These are phyloP conservation scores for Xylaria grammica DNA, from an alignment of 495 filamentous ascomycete genomes.

Conservation along the genomic window DNA sequence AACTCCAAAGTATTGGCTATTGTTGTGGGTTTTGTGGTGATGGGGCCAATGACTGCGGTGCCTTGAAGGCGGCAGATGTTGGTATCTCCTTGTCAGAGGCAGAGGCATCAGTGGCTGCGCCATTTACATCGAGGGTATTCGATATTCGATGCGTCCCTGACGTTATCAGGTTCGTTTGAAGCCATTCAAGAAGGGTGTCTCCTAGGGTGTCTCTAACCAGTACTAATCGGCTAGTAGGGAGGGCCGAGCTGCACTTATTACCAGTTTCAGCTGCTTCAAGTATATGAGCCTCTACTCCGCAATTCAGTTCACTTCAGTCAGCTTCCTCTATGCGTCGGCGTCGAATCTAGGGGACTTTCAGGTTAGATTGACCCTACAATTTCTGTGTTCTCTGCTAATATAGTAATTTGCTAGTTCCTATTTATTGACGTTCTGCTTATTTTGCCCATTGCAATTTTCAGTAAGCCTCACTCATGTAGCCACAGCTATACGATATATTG, in stretches of 20 bases:
- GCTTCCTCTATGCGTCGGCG: slow-evolving; percentile 92
- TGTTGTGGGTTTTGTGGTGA: slow-evolving; percentile 97
- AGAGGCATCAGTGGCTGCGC: slow-evolving; percentile 96
- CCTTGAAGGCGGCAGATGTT: slow-evolving; percentile 96
- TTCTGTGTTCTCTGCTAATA: slow-evolving; percentile 14
- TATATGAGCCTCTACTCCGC: slow-evolving; percentile 99
- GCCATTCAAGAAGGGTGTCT: slow-evolving; percentile 40
- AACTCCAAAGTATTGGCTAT: slow-evolving; percentile 95
- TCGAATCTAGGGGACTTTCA: slow-evolving; percentile 98
- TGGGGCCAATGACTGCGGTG: slow-evolving; percentile 97
- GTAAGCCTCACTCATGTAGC: slow-evolving; percentile 20
- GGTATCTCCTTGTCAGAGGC: slow-evolving; percentile 98
- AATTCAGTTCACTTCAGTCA: slow-evolving; percentile 98
- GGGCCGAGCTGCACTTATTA: slow-evolving; percentile 91
- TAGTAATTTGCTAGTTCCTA: slow-evolving; percentile 65
- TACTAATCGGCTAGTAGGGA: slow-evolving; percentile 59
- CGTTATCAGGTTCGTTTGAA: slow-evolving; percentile 62
- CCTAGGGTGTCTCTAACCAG: no score
- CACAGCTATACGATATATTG: neutral
- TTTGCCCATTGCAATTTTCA: slow-evolving; percentile 95
- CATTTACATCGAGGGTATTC: slow-evolving; percentile 94
- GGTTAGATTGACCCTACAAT: slow-evolving; percentile 44
- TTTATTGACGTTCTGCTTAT: slow-evolving; percentile 95
- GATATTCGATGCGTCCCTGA: slow-evolving; percentile 97
- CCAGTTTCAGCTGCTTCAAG: slow-evolving; percentile 99